Percentiles rank a stretch among this genome's conserved stretches.
Evolutionary conservation across 2,329 filamentous ascomycete genomes (phyloP).

Genomic region (Fusarium multiceps): DNA sequence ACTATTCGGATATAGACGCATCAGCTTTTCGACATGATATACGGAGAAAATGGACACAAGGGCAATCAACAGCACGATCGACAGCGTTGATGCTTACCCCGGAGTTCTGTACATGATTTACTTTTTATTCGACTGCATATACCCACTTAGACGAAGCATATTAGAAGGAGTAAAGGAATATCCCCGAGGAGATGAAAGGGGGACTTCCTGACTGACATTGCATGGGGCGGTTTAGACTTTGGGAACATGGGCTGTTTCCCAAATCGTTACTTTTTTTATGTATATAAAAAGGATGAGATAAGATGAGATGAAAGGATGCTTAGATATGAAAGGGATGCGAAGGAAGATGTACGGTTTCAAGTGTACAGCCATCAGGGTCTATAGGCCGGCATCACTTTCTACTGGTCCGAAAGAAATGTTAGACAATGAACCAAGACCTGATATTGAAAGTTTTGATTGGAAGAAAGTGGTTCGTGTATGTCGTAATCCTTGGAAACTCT

Average conservation of each 20-base stretch:
- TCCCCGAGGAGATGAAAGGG: slow-evolving; percentile 4
- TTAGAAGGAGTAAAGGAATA: slow-evolving; percentile 27
- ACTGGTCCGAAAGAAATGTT: slow-evolving; percentile 12
- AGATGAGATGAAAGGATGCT: slow-evolving; percentile 24
- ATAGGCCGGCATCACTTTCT: slow-evolving; percentile 1
- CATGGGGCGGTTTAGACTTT: slow-evolving; percentile 7
- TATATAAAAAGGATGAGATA: neutral
- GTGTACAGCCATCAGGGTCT: slow-evolving; percentile 7
- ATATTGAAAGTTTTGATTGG: neutral
- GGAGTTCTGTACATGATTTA: slow-evolving; percentile 39
- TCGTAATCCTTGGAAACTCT: neutral
- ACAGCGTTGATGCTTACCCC: slow-evolving; percentile 22
- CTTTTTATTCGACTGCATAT: slow-evolving; percentile 34
- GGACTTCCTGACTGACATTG: neutral
- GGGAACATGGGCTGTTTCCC: neutral
- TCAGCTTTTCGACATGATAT: slow-evolving; percentile 23
- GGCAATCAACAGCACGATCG: neutral
- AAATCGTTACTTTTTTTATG: neutral
- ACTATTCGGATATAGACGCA: slow-evolving; percentile 15
- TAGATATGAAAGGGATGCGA: slow-evolving; percentile 19
- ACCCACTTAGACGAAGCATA: slow-evolving; percentile 40
- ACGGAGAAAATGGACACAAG: slow-evolving; percentile 29
- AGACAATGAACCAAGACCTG: neutral
- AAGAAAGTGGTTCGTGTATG: slow-evolving; percentile 12
- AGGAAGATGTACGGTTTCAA: slow-evolving; percentile 31